Base-by-base conservation (phyloP, 768 basidiomycete species). In the Trametes cubensis region DNA sequence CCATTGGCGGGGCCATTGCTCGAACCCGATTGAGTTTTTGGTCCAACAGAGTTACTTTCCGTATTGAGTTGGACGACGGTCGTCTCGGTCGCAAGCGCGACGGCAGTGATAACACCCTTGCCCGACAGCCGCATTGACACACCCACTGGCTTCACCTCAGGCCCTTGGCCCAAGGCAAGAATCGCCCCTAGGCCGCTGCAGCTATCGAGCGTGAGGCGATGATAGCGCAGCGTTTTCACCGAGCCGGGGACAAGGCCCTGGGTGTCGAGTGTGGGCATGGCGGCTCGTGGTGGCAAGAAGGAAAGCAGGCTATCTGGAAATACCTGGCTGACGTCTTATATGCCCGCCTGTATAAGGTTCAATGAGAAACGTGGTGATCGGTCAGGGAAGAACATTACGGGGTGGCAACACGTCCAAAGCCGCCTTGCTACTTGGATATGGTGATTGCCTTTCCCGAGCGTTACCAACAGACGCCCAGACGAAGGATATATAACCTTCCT, bases 71-170 rank as follows among this genome's bases (percentile, higher is more conserved):
- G 58, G 30, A 60, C 59, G 13, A 65, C 58, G 28, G n/a, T 42
- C 1, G 20, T 34, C 23, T 30, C 20, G 10, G 61, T 65, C 21
- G 64, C 64, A 44, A 68, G 45, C 20, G 62, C 67, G 15, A 68
- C 21, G n/a, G 65, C 58, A 14, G 60, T 49, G 23, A 68, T 39
- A 13, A n/a, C 20, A 26, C 56, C 67, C 26, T 60, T 46, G 10
- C 55, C 28, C 15, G 64, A 57, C n/a, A 66, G 62, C 40, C 60
- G 61, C 21, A 62, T 28, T 11, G 64, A 52, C 13, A 66, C 40
- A n/a, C 67, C 67, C 11, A 67, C 44, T 8, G 60, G 53, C 41
- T 51, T 38, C 38, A 25, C 34, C 23, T 26, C 38, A 21, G 23
- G 26, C 23, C 46, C 39, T 6, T 18, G 17, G 34, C 15, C 56